Evolutionary conservation across 225 moss, liverwort and hornwort species (phyloP).

Genomic region (Antitrichia curtipendula): DNA sequence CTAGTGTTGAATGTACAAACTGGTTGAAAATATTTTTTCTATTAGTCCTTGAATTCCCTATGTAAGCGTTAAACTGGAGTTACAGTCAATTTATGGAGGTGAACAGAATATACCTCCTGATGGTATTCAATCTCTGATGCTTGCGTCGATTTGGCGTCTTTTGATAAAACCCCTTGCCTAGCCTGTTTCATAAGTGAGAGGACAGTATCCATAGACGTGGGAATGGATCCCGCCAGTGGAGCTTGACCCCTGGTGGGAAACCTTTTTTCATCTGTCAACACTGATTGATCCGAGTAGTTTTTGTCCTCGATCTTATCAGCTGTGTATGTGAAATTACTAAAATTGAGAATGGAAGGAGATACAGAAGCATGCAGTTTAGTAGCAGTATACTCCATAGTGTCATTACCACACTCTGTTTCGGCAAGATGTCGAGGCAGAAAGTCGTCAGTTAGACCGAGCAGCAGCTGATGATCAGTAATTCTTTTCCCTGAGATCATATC

Average conservation of each 20-base stretch:
- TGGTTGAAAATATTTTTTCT: not conserved
- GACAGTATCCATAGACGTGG: constrained; percentile 16
- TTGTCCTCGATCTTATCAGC: constrained; percentile 6
- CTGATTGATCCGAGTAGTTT: constrained; percentile 15
- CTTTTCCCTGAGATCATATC: not conserved
- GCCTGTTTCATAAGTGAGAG: constrained; percentile 33
- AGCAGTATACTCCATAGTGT: not conserved
- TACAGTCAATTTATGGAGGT: not conserved
- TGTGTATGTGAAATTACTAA: not conserved
- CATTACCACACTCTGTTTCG: not conserved
- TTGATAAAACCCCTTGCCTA: constrained; percentile 17
- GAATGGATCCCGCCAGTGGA: not conserved
- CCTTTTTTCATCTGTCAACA: constrained; percentile 1
- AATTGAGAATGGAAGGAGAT: not conserved
- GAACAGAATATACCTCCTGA: constrained; percentile 9
- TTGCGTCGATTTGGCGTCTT: not conserved
- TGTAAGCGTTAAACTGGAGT: not conserved
- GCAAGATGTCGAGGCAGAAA: not conserved
- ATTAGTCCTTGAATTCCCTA: not conserved
- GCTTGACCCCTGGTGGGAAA: not conserved
- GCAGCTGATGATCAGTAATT: not conserved
- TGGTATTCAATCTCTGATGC: not conserved
- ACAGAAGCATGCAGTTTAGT: not conserved
- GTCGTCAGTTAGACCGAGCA: constrained; percentile 2
- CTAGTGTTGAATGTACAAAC: not conserved